Evolutionary conservation across 441 rosid species (phyloP).

Genomic region (Pelargonium australe): DNA sequence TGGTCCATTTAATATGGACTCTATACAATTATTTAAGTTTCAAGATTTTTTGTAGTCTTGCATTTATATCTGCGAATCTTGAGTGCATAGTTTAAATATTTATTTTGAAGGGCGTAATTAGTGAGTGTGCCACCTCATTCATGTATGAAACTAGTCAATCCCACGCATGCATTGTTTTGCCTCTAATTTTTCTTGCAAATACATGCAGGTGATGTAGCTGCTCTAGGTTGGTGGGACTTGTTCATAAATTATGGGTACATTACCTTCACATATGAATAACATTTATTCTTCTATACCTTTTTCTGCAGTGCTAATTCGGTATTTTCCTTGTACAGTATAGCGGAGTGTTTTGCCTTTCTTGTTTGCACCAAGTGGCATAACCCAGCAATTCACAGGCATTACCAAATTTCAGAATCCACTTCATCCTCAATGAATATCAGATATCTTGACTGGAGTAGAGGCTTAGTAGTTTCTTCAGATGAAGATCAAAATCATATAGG

Average conservation of each 20-base stretch:
- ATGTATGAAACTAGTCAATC: neutral
- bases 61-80: neutral
- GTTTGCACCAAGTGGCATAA: conserved; percentile 66
- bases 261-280: conserved; percentile 2
- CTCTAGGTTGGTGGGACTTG: conserved; percentile 71
- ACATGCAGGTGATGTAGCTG: conserved; percentile 53
- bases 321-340: conserved; percentile 37
- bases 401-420: conserved; percentile 39
- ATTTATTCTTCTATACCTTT: neutral
- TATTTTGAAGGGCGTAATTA: neutral
- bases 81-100: neutral
- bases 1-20: neutral
- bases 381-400: conserved; percentile 54
- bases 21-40: neutral
- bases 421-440: conserved; percentile 40
- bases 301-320: conserved; percentile 14
- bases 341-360: conserved; percentile 69
- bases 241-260: conserved; percentile 57
- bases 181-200: conserved; percentile 8
- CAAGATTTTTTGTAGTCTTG: neutral
- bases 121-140: neutral
- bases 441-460: conserved; percentile 55
- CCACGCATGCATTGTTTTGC: neutral
- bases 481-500: conserved; percentile 41
- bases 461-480: conserved; percentile 43